phyloP scores from a whole-genome alignment of 2,329 filamentous ascomycete species.

The Fusarium avenaceum region DNA sequence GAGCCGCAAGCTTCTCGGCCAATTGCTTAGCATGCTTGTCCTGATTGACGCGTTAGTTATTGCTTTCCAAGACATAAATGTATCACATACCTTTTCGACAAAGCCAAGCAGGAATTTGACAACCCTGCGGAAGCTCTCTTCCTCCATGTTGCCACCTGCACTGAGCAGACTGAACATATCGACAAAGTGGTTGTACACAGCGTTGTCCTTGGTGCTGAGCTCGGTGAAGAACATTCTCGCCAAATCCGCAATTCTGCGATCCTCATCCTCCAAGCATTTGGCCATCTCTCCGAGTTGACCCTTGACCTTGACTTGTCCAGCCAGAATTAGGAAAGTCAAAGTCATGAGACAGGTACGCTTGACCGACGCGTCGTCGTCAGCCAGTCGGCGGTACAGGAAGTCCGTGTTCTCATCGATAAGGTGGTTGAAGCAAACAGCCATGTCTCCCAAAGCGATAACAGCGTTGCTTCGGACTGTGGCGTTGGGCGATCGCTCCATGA shows the following conservation, averaged over 20 bases:
- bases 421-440: conserved; percentile 99
- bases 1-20: conserved; percentile 89
- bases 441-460: conserved; percentile 96
- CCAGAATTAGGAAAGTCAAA: conserved; percentile 94
- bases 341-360: conserved; percentile 99
- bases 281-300: conserved; percentile 99
- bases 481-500: conserved; percentile 94
- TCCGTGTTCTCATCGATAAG: conserved; percentile 99
- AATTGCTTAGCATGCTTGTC: conserved; percentile 98
- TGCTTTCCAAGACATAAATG: not conserved
- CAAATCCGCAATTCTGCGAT: conserved; percentile 92
- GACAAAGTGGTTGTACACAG: conserved; percentile 99
- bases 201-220: conserved; percentile 97
- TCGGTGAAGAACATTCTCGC: conserved; percentile 99
- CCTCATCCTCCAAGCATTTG: conserved; percentile 97
- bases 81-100: conserved; percentile 86
- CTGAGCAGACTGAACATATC: conserved; percentile 98
- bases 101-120: conserved; percentile 95
- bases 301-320: conserved; percentile 99
- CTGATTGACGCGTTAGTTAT: conserved; percentile 60
- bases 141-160: conserved; percentile 82
- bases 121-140: conserved; percentile 87
- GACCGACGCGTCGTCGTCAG: conserved; percentile 88
- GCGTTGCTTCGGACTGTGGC: conserved; percentile 95
- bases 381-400: conserved; percentile 93